phyloP scores from a whole-genome alignment of 2,329 filamentous ascomycete genomes.

The Aspergillus piperis region DNA sequence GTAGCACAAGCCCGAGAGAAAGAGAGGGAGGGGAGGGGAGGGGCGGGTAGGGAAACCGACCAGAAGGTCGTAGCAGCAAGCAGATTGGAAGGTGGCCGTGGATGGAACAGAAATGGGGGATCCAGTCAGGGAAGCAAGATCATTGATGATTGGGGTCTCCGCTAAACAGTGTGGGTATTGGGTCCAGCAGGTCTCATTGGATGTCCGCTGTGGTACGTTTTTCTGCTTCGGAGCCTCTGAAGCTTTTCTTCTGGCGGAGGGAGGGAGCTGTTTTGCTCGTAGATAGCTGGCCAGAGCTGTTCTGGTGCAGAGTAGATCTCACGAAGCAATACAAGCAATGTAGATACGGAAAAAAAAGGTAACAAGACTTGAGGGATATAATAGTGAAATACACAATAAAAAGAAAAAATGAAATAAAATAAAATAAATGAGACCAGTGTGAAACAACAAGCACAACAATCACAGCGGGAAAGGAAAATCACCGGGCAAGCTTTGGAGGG shows the following conservation, averaged over 20 bases:
- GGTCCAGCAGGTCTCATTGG: constrained; percentile 27
- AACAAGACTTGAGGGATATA: not conserved
- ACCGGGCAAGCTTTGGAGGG: constrained; percentile 18
- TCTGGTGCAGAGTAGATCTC: constrained; percentile 1
- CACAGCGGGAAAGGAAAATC: not conserved
- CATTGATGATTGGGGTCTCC: constrained; percentile 2
- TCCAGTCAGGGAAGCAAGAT: constrained; percentile 8
- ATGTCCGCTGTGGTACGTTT: constrained; percentile 6
- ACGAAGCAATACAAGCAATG: not conserved
- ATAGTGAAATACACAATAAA: too few species aligned
- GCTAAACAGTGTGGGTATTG: constrained; percentile 23
- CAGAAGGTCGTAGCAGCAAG: constrained; percentile 5
- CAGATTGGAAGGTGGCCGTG: not conserved
- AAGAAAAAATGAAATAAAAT: not conserved
- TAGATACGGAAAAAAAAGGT: not conserved
- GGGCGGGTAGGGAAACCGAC: constrained; percentile 28
- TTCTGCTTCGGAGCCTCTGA: constrained; percentile 18
- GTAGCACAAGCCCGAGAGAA: constrained; percentile 9
- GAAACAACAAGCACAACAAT: not conserved
- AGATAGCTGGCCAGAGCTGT: not conserved
- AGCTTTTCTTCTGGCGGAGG: constrained; percentile 11
- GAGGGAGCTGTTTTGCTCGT: constrained; percentile 10
- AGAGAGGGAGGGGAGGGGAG: constrained; percentile 20
- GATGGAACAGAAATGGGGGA: not conserved
- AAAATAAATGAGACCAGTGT: not conserved